Conservation (phyloP, 768 basidiomycete genomes). For the Collybia mongolica region DNA sequence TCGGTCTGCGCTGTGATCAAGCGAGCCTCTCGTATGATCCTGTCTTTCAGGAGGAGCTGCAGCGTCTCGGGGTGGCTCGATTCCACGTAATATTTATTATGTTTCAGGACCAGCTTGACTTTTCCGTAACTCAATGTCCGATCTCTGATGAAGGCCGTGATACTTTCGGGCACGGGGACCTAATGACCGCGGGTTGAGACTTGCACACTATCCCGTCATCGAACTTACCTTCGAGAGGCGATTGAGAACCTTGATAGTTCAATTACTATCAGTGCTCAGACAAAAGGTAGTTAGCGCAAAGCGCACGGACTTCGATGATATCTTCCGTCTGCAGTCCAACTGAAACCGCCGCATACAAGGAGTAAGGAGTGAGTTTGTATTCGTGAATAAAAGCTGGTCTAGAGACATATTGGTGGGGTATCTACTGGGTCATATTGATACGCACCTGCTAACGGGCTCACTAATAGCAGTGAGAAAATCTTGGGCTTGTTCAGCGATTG, state of each 20-base stretch:
- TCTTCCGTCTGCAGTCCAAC: slow-evolving; percentile 97
- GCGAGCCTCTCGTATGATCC: slow-evolving; percentile 79
- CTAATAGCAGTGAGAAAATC: slow-evolving; percentile 98
- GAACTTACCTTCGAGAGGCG: slow-evolving; percentile 69
- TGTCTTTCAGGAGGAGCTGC: slow-evolving; percentile 84
- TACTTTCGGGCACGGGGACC: slow-evolving; percentile 90
- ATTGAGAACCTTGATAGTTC: slow-evolving; percentile 61
- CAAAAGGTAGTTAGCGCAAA: slow-evolving; percentile 21
- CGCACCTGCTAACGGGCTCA: slow-evolving; percentile 97
- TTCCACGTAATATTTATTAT: slow-evolving; percentile 97
- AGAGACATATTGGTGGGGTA: slow-evolving; percentile 19
- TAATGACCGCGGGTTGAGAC: slow-evolving; percentile 26
- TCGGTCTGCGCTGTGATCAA: slow-evolving; percentile 69
- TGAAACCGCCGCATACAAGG: slow-evolving; percentile 96
- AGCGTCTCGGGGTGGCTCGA: slow-evolving; percentile 93
- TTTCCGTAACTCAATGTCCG: slow-evolving; percentile 97
- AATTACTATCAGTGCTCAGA: slow-evolving; percentile 27
- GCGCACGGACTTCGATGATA: slow-evolving; percentile 86
- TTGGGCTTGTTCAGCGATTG: slow-evolving; percentile 97
- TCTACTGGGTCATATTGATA: slow-evolving; percentile 27
- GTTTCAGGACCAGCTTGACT: slow-evolving; percentile 96
- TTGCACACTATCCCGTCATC: not conserved
- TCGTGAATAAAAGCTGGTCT: slow-evolving; percentile 99
- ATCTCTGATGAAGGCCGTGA: slow-evolving; percentile 85
- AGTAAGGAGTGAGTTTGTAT: slow-evolving; percentile 98